These are phyloP conservation scores for Stagonosporopsis cucurbitacearum DNA, from an alignment of 2,329 filamentous ascomycete species.

Conservation along the genomic window DNA sequence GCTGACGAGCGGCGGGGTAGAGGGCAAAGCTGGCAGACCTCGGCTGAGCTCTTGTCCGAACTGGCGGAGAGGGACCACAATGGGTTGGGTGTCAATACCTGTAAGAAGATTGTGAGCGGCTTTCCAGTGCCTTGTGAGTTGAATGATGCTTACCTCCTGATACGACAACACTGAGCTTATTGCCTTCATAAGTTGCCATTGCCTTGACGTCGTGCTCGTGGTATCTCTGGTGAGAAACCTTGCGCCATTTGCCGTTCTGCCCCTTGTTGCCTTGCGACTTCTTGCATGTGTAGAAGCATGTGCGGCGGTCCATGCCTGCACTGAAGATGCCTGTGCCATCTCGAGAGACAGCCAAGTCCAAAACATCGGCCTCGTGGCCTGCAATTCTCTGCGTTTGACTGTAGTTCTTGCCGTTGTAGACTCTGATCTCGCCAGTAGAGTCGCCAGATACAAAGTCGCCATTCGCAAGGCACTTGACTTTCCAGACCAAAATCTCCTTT, in stretches of 20 bases:
- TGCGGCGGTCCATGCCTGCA: conserved; percentile 88
- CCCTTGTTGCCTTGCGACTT: conserved; percentile 32
- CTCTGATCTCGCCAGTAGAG: conserved; percentile 88
- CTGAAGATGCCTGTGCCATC: conserved; percentile 86
- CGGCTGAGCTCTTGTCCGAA: conserved; percentile 82
- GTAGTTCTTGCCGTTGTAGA: conserved; percentile 94
- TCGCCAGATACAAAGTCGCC: conserved; percentile 94
- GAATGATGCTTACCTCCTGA: conserved; percentile 74
- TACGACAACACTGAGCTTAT: conserved; percentile 82
- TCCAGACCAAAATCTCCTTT: conserved; percentile 90
- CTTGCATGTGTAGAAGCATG: conserved; percentile 73
- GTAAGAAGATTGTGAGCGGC: background rate
- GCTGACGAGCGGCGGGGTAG: conserved; percentile 74
- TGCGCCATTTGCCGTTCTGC: conserved; percentile 70
- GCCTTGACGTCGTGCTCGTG: conserved; percentile 96
- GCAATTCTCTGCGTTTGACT: conserved; percentile 85
- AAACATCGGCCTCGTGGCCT: conserved; percentile 85
- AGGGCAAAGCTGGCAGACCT: conserved; percentile 81
- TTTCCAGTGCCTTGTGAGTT: conserved; percentile 33
- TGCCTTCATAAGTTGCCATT: conserved; percentile 87
- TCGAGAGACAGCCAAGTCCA: conserved; percentile 81
- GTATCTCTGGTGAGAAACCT: conserved; percentile 83
- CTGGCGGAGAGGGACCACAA: conserved; percentile 79
- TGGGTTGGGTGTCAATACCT: conserved; percentile 86
- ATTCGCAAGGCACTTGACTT: conserved; percentile 83